Evolutionary conservation across 257 asterid genomes (phyloP).

Genomic region (Hygrophila difformis): DNA sequence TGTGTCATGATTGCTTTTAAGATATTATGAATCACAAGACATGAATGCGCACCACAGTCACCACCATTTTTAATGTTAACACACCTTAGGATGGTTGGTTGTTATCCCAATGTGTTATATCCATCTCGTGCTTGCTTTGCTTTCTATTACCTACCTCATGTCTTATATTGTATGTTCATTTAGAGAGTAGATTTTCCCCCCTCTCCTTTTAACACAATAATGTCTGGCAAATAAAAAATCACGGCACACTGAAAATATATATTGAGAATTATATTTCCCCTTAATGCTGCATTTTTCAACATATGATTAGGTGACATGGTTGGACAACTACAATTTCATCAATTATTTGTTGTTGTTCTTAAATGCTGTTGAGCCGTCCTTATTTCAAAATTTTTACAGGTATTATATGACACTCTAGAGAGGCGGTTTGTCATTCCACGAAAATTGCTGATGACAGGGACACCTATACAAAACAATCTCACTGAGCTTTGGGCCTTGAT

Average conservation of each 20-base stretch:
- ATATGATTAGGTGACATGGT: background rate
- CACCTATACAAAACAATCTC: slow-evolving; percentile 91
- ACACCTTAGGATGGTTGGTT: slow-evolving; percentile 3
- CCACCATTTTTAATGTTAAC: too few species aligned
- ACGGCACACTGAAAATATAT: too few species aligned
- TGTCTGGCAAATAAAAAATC: too few species aligned
- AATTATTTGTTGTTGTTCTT: slow-evolving; percentile 6
- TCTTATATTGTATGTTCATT: too few species aligned
- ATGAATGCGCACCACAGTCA: too few species aligned
- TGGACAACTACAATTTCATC: background rate
- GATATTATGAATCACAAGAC: too few species aligned
- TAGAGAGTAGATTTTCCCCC: too few species aligned
- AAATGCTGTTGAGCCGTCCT: slow-evolving; percentile 5
- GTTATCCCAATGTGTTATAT: background rate
- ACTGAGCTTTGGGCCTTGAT: slow-evolving; percentile 89
- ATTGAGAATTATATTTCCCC: background rate
- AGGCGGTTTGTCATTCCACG: slow-evolving; percentile 75
- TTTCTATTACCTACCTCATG: slow-evolving; percentile 13
- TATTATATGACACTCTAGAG: slow-evolving; percentile 54
- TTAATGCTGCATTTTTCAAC: slow-evolving; percentile 4
- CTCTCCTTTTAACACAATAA: too few species aligned
- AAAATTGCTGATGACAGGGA: slow-evolving; percentile 89
- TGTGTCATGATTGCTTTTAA: background rate
- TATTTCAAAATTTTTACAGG: slow-evolving; percentile 34
- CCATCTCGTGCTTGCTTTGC: background rate